Base-by-base conservation (phyloP, 768 basidiomycete species). In the button mushroom (Agaricus bisporus) region DNA sequence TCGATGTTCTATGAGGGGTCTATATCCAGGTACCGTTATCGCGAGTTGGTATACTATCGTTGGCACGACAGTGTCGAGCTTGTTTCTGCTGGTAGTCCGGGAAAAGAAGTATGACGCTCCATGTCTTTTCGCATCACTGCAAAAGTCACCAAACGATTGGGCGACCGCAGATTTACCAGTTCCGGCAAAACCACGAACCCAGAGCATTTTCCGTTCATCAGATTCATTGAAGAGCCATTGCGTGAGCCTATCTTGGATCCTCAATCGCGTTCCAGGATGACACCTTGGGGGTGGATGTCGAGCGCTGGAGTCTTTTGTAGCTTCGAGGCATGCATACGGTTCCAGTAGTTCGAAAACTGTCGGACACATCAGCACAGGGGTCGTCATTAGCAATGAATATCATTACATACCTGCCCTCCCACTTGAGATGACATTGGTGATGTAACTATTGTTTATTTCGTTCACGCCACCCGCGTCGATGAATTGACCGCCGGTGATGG, bases 21-120 rank as follows among this genome's bases (percentile, higher is more conserved):
- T 25, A 20, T 50, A 39, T 2, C 3, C 32, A 11, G 26, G 7
- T 12, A n/a, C 18, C 9, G n/a, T 28, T n/a, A 38, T 18, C 5
- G 54, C 44, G 18, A 55, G 46, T 28, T 55, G 54, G 18, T 55
- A 49, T 7, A 46, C 47, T 10, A 55, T 26, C 6, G 54, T 41
- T 10, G 38, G 46, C 6, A 55, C 22, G 22, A 55, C 38, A n/a
- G 22, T 29, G 8, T 37, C 35, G 22, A 15, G 20, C 18, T 25
- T 45, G 32, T 53, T 18, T 25, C 42, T 11, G n/a, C 25, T 22
- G 3, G 12, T 18, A 1, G 18, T 12, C 32, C 47, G 2, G 10
- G 48, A 49, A 29, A 48, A 49, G 20, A 56, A 56, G 48, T 49
- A 56, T 20, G 48, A 42, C 2, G 48, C 54, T 11, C 54, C 54